phyloP scores from a whole-genome alignment of 192 early-diverging fungal genomes.

The Spizellomyces sp. region DNA sequence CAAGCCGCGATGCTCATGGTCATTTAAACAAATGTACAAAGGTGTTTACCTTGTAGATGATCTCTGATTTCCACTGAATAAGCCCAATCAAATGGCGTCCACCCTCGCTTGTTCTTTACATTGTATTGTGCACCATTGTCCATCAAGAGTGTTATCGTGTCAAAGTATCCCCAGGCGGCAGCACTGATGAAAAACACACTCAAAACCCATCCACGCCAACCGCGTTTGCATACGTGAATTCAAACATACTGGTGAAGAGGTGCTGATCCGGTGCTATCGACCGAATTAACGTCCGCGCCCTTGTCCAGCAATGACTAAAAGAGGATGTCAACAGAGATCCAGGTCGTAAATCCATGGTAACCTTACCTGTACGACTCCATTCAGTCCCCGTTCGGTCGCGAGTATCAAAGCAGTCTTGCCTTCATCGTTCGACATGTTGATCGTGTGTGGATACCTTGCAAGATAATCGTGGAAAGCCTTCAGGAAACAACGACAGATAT shows the following conservation, averaged over 20 bases:
- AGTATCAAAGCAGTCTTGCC: slow-evolving; percentile 51
- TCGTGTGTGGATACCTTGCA: slow-evolving; percentile 37
- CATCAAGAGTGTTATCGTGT: slow-evolving; percentile 48
- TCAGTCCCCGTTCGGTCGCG: slow-evolving; percentile 42
- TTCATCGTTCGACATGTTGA: slow-evolving; percentile 41
- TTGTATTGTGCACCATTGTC: slow-evolving; percentile 42
- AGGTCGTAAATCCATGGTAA: neutral
- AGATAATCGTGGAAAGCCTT: slow-evolving; percentile 42
- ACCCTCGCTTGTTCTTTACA: slow-evolving; percentile 45
- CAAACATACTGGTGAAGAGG: slow-evolving; percentile 49
- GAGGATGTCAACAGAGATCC: neutral
- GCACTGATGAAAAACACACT: slow-evolving; percentile 20
- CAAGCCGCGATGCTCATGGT: neutral
- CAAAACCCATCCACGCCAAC: too few species aligned
- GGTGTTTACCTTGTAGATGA: slow-evolving; percentile 30
- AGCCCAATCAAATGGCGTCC: slow-evolving; percentile 54
- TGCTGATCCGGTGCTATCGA: slow-evolving; percentile 50
- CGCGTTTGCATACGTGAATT: neutral
- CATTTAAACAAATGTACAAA: neutral
- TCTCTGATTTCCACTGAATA: slow-evolving; percentile 45
- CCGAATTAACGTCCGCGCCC: slow-evolving; percentile 45
- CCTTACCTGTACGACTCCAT: slow-evolving; percentile 31
- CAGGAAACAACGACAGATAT: too few species aligned
- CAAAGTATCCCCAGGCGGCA: slow-evolving; percentile 47
- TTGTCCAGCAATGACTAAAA: slow-evolving; percentile 39